Evolutionary conservation across 805 yeast species (phyloP), one percentile per base, ranked within the genome.

Genomic region (Cyberlindnera misumaiensis): DNA sequence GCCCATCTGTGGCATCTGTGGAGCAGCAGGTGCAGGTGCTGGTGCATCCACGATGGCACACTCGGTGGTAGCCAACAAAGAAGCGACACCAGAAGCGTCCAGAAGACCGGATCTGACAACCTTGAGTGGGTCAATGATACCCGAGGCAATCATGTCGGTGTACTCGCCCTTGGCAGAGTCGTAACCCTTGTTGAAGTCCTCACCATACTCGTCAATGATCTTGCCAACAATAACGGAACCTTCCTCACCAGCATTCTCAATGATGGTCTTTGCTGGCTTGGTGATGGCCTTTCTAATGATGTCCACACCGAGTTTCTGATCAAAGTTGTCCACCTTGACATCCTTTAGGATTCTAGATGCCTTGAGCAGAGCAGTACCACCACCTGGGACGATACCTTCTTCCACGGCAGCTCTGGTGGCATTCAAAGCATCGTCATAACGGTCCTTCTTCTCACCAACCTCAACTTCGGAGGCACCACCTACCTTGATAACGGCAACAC

Each of bases 391-490:
- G 61, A 93, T 93, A 72, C 98, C 98, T 68, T 93, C 97, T 70
- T 93, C 94, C 48, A 90, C 97, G 49, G 98, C 98, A 46, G 98
- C 97, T 71, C 97, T 87, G 41, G 97, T 93, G 43, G 98, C 97
- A 65, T 93, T 90, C 63, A 90, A 76, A 30, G 98, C 98, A 72
- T 90, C 98, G 56, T 93, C 97, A 61, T 88, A 93, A 71, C 98
- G 86, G 67, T 90, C 98, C 75, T 93, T 93, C 95, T 93, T 93
- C 76, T 90, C 98, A 60, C 97, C 94, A 54, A 90, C 98, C 72
- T 90, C 98, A 54, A 90, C 88, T 71, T 93, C 97, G 22, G 96
- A 86, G 38, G 97, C 67, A 54, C 98, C 98, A 65, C 98, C 98
- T 44, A 93, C 97, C 74, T 84, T 86, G 58, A 90, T 75, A 52